A percentile compares a stretch with the other conserved stretches of the same genome.
These are phyloP conservation scores for Sparassis latifolia DNA, from an alignment of 1,284 basidiomycete genomes.

Conservation along the genomic window DNA sequence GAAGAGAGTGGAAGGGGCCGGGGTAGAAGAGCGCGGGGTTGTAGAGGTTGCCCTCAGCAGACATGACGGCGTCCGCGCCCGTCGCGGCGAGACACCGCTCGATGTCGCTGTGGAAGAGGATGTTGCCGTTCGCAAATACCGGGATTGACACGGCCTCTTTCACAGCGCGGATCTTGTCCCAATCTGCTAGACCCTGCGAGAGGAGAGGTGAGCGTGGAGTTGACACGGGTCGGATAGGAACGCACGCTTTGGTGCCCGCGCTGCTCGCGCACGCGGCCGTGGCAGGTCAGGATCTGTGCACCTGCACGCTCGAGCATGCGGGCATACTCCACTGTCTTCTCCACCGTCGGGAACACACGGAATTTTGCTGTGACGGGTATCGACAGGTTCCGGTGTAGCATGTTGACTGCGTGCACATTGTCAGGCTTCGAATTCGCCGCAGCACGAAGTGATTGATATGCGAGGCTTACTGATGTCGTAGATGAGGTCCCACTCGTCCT, in stretches of 20 bases:
- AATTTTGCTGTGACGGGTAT: conserved; percentile 97
- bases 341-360: conserved; percentile 80
- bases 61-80: conserved; percentile 90
- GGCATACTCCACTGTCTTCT: conserved; percentile 90
- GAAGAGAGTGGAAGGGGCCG: conserved; percentile 7
- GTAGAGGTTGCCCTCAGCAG: conserved; percentile 92
- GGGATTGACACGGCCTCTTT: conserved; percentile 79
- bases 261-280: conserved; percentile 88
- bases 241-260: conserved; percentile 73
- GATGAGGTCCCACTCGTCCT: conserved; percentile 92
- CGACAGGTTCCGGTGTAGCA: conserved; percentile 74
- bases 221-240: conserved; percentile 8
- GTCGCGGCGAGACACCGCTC: conserved; percentile 74
- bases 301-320: conserved; percentile 93
- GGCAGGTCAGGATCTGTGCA: conserved; percentile 92
- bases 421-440: neutral
- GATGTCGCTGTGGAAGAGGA: conserved; percentile 82
- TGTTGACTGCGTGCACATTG: conserved; percentile 57
- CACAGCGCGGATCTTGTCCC: conserved; percentile 31
- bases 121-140: conserved; percentile 97
- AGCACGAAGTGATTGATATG: neutral
- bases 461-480: conserved; percentile 64
- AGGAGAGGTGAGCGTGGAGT: conserved; percentile 2
- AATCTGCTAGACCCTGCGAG: conserved; percentile 40
- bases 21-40: conserved; percentile 79